Conservation (phyloP, 1,284 basidiomycete genomes). For the Puccinia novopanici region DNA sequence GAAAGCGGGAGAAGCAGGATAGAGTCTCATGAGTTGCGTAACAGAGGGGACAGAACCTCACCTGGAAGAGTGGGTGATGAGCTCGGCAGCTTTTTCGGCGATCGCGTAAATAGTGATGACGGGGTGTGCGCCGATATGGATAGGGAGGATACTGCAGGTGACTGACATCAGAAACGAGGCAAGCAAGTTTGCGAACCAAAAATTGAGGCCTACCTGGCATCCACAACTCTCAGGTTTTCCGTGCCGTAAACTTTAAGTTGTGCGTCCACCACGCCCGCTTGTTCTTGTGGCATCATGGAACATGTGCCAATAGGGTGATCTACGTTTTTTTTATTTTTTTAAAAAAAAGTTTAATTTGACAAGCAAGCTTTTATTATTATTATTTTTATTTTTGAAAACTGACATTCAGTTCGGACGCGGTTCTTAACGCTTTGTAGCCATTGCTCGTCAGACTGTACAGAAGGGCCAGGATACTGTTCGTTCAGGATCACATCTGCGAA, state of each 20-base stretch:
- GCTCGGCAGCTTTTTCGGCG: slow-evolving; percentile 41
- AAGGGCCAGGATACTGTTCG: slow-evolving; percentile 25
- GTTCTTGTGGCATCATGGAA: slow-evolving; percentile 61
- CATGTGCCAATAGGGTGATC: slow-evolving; percentile 59
- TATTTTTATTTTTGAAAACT: background rate
- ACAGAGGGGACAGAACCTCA: too few relatives aligned
- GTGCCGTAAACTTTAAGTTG: slow-evolving; percentile 74
- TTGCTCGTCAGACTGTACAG: slow-evolving; percentile 29
- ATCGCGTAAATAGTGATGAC: slow-evolving; percentile 35
- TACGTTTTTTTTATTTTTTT: background rate
- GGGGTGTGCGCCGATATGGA: slow-evolving; percentile 45
- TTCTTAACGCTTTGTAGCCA: slow-evolving; percentile 28
- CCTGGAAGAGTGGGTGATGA: background rate
- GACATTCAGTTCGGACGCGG: slow-evolving; percentile 37
- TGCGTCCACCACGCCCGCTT: slow-evolving; percentile 62
- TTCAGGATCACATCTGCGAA: slow-evolving; percentile 9
- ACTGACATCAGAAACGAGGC: background rate
- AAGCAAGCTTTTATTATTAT: too few relatives aligned
- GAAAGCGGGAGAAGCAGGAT: too few relatives aligned
- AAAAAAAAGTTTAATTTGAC: too few relatives aligned
- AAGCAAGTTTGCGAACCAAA: background rate
- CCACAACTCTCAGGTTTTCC: slow-evolving; percentile 65
- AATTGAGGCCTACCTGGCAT: slow-evolving; percentile 52
- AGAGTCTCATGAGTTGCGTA: too few relatives aligned
- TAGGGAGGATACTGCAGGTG: slow-evolving; percentile 30